Evolutionary conservation across 805 yeast genomes (phyloP), one percentile per base, ranked within the genome.

Genomic region (Priceomyces haplophilus): DNA sequence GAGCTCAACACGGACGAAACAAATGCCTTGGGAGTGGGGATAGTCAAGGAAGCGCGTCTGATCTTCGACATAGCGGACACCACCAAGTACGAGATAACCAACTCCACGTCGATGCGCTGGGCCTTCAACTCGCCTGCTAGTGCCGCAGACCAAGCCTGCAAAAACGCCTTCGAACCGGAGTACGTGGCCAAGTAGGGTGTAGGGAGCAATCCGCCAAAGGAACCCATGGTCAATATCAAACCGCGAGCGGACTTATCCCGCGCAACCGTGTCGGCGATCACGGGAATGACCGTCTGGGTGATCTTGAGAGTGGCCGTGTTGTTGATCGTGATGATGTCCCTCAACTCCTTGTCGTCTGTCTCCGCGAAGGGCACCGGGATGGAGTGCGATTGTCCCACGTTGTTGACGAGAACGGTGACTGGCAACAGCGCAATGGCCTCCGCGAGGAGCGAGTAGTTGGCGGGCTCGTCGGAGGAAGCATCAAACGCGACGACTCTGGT

Each of bases 1-100:
- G 76, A 73, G 36, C 67, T 67, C 55, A 93, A 75, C 5, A 87
- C 75, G 15, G 93, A 67, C n/a, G 68, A 61, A 34, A 93, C 99
- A 64, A 93, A 93, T 19, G 60, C 59, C 60, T 79, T 78, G 42
- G 98, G 96, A 55, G 70, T 82, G 47, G 99, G 99, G 56, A 90
- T 86, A 53, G 81, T 54, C 27, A 73, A 61, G 17, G 95, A 83
- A 8, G 93, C 60, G 56, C 84, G 81, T 66, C 83, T 83, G 56
- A 93, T 80, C 73, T 93, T 93, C 35, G 97, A 90, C 97, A 93
- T 89, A 48, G 95, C 86, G 25, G 96, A 85, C 4, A 97, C 85
- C 32, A 93, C 98, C 54, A 93, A 73, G 65, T 93, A 93, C 7
- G 97, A 87, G 35, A 90, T 63, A 23, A 86, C 82, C 34, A 88